These are phyloP conservation scores for Cucurbita pepo DNA, from an alignment of 306 rosid genomes.

Conservation along the genomic window DNA sequence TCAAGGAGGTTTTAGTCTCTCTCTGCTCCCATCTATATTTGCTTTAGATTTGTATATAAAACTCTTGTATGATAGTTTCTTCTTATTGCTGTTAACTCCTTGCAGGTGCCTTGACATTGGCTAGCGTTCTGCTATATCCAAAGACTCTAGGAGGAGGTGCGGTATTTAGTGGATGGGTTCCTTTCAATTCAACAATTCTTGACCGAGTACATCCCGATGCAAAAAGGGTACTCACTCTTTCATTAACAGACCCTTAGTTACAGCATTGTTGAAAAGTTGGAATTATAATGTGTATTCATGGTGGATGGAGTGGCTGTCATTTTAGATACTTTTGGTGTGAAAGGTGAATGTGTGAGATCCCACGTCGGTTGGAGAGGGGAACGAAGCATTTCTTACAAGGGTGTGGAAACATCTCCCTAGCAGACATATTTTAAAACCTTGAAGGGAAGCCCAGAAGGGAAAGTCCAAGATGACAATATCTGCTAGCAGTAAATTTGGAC, in stretches of 20 bases:
- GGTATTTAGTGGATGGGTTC: conserved; percentile 83
- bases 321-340: neutral
- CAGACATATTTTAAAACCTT: no score
- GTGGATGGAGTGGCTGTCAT: neutral
- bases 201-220: conserved; percentile 50
- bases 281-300: neutral
- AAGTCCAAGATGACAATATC: no score
- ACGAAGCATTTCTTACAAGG: no score
- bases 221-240: conserved; percentile 37
- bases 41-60: neutral
- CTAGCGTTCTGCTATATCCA: conserved; percentile 75
- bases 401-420: no score
- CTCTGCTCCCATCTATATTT: neutral
- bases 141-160: conserved; percentile 85
- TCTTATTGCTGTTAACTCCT: conserved; percentile 1
- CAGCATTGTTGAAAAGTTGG: neutral
- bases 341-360: neutral
- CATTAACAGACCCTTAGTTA: neutral
- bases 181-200: conserved; percentile 44
- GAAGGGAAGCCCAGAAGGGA: no score
- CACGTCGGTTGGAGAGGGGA: no score
- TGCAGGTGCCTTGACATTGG: conserved; percentile 77
- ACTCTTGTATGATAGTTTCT: neutral
- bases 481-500: no score
- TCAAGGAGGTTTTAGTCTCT: conserved; percentile 60